A percentile compares a stretch with the other conserved stretches of the same genome.
Conservation (phyloP, 176 grass and related monocot genomes). For the Triticum timopheevii region DNA sequence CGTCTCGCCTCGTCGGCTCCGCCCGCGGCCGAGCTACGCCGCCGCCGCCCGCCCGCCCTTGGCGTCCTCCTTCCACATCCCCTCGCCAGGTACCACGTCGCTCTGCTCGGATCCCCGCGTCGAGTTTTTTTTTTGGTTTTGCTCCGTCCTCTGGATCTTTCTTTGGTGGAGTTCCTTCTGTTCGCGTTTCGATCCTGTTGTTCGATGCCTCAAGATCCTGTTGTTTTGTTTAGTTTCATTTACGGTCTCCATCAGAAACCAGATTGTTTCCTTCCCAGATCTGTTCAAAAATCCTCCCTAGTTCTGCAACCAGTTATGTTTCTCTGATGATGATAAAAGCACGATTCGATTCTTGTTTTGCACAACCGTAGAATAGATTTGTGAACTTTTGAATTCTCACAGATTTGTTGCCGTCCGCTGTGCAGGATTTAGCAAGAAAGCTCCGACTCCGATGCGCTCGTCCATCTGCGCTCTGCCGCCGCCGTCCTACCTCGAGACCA, state of each 20-base stretch:
- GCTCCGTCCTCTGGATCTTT: not conserved
- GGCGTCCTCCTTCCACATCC: slow-evolving; percentile 24
- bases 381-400: not conserved
- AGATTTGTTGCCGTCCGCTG: not conserved
- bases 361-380: not conserved
- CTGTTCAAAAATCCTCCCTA: not conserved
- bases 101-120: not conserved
- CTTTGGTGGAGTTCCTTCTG: not conserved
- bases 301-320: not conserved
- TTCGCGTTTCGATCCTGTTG: not conserved
- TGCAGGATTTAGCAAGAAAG: slow-evolving; percentile 55
- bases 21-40: slow-evolving; percentile 48
- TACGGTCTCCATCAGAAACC: not conserved
- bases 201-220: not conserved
- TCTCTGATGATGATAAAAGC: not conserved
- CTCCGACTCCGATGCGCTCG: slow-evolving; percentile 29
- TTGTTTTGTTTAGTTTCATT: not conserved
- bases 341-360: not conserved
- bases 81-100: slow-evolving; percentile 40
- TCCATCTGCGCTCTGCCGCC: slow-evolving; percentile 52
- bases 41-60: slow-evolving; percentile 12
- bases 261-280: not conserved
- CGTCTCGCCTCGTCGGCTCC: slow-evolving; percentile 79
- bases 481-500: slow-evolving; percentile 13
- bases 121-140: not conserved